Evolutionary conservation across 495 filamentous ascomycete genomes (phyloP).

Genomic region (Penicillium egyptiacum): DNA sequence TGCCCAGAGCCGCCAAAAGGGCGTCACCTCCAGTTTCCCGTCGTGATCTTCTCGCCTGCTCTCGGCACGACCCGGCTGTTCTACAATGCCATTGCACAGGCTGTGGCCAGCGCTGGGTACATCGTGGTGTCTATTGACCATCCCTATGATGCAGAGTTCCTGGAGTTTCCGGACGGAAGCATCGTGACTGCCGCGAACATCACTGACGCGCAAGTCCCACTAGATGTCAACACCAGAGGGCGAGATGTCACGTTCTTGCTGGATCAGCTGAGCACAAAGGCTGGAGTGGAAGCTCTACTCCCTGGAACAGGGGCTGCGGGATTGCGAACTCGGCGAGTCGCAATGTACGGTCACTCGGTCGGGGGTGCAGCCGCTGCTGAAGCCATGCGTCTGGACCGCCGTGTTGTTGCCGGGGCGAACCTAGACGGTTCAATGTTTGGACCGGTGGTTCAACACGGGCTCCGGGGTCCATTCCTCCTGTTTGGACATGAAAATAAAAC

Average conservation of each 20-base stretch:
- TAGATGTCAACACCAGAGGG: conserved; percentile 27
- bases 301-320: conserved; percentile 8
- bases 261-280: conserved; percentile 29
- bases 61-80: conserved; percentile 29
- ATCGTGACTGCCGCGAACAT: conserved; percentile 23
- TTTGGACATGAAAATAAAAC: conserved; percentile 26
- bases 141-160: conserved; percentile 47
- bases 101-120: conserved; percentile 50
- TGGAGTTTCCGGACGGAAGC: conserved; percentile 51
- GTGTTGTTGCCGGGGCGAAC: conserved; percentile 47
- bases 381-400: conserved; percentile 38
- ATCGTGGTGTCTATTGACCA: conserved; percentile 51
- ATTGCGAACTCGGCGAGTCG: conserved; percentile 21
- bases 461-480: conserved; percentile 33
- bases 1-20: conserved; percentile 11
- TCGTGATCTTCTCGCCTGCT: conserved; percentile 45
- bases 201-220: conserved; percentile 6
- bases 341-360: conserved; percentile 53
- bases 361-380: conserved; percentile 53
- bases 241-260: conserved; percentile 40
- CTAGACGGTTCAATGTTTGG: conserved; percentile 48
- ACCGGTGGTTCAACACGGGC: conserved; percentile 22
- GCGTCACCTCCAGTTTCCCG: conserved; percentile 10
- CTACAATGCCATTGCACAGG: conserved; percentile 41
- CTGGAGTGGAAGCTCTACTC: conserved; percentile 13